Conservation (phyloP, 176 grass and related monocot species). For the Rhipidocladum racemiflorum region DNA sequence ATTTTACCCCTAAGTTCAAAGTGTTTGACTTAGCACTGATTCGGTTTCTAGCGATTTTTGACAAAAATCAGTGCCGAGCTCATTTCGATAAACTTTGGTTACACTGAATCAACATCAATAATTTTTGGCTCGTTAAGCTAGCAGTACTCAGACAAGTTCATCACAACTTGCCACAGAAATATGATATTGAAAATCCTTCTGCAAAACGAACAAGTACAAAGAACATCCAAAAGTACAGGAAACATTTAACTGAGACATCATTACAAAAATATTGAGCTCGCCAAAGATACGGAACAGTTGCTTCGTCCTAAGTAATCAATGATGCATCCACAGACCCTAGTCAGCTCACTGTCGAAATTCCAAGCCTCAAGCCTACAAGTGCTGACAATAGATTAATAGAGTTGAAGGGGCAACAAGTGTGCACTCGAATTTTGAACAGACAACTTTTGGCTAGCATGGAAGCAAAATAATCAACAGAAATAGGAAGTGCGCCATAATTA, state of each 20-base stretch:
- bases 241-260: slow-evolving; percentile 27
- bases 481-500: not conserved
- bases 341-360: slow-evolving; percentile 22
- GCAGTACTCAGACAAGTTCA: not conserved
- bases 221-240: slow-evolving; percentile 18
- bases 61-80: too few species aligned
- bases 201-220: slow-evolving; percentile 26
- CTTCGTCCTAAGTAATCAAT: slow-evolving; percentile 31
- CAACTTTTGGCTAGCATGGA: not conserved
- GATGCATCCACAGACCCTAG: slow-evolving; percentile 44
- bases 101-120: not conserved
- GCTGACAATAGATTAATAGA: not conserved
- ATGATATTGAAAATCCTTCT: slow-evolving; percentile 24
- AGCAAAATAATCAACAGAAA: not conserved
- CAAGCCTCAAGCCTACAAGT: slow-evolving; percentile 36
- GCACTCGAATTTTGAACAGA: not conserved
- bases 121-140: not conserved
- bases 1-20: too few species aligned
- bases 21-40: too few species aligned
- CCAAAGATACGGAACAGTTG: slow-evolving; percentile 2
- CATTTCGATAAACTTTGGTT: too few species aligned
- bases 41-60: too few species aligned
- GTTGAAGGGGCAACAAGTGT: not conserved
- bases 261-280: slow-evolving; percentile 33
- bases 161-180: not conserved